Conservation (phyloP, 2,329 filamentous ascomycete species). For the Stagonosporopsis cucurbitacearum region DNA sequence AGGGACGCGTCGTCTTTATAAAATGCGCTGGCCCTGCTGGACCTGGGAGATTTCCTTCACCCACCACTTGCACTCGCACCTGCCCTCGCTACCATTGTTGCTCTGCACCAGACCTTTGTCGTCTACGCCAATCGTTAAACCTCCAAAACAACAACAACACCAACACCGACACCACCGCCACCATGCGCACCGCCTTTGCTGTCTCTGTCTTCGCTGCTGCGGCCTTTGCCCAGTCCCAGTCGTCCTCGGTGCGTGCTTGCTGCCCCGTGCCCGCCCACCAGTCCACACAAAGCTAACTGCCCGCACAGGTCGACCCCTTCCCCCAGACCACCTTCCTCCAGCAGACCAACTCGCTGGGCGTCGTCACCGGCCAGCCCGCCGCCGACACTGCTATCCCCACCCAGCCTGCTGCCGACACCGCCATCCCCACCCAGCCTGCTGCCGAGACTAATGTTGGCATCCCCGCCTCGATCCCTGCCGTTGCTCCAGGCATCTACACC, state of each 20-base stretch:
- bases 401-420: slow-evolving; percentile 35
- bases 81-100: too few relatives aligned
- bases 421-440: slow-evolving; percentile 37
- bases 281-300: slow-evolving; percentile 7
- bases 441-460: slow-evolving; percentile 31
- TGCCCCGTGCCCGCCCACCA: slow-evolving; percentile 11
- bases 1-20: slow-evolving; percentile 13
- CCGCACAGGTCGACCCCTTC: slow-evolving; percentile 26
- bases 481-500: slow-evolving; percentile 45
- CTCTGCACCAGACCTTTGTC: slow-evolving; percentile 7
- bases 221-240: slow-evolving; percentile 31
- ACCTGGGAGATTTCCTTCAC: background rate
- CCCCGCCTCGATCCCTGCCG: slow-evolving; percentile 45
- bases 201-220: slow-evolving; percentile 34
- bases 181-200: slow-evolving; percentile 38
- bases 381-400: slow-evolving; percentile 30
- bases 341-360: slow-evolving; percentile 42
- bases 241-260: slow-evolving; percentile 19
- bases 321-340: slow-evolving; percentile 37
- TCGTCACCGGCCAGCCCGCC: slow-evolving; percentile 39
- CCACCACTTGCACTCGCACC: background rate
- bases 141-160: too few relatives aligned
- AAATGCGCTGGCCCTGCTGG: slow-evolving; percentile 1
- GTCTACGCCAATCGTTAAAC: slow-evolving; percentile 14
- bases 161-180: slow-evolving; percentile 22